These are phyloP conservation scores for Psilocybe cubensis DNA, from an alignment of 768 basidiomycete genomes.

Conservation along the genomic window DNA sequence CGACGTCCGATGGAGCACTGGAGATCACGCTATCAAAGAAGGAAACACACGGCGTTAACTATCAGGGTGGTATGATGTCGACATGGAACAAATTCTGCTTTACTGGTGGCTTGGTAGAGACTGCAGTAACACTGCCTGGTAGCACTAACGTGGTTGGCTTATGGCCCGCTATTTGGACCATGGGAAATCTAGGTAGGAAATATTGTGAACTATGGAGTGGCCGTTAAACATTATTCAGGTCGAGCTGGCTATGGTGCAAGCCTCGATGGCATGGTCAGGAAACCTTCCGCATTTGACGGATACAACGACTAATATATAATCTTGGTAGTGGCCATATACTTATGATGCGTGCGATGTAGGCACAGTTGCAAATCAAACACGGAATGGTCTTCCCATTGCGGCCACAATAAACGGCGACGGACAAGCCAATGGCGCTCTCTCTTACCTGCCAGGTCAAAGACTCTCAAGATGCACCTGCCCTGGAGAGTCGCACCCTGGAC, in stretches of 20 bases:
- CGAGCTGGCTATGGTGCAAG: conserved; percentile 88
- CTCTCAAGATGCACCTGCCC: conserved; percentile 89
- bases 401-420: conserved; percentile 67
- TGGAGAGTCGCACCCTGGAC: conserved; percentile 88
- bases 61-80: conserved; percentile 70
- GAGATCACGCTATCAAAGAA: conserved; percentile 74
- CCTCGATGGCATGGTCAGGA: conserved; percentile 75
- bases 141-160: conserved; percentile 63
- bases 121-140: conserved; percentile 72
- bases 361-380: conserved; percentile 84
- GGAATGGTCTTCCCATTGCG: conserved; percentile 63
- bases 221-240: conserved; percentile 38
- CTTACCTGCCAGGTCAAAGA: conserved; percentile 87
- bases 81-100: conserved; percentile 95
- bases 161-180: conserved; percentile 83
- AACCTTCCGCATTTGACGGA: background rate
- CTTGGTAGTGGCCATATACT: conserved; percentile 74
- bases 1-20: conserved; percentile 74
- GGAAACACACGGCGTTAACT: conserved; percentile 71
- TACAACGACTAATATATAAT: conserved; percentile 7
- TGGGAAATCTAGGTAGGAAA: conserved; percentile 71
- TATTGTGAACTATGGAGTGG: conserved; percentile 5
- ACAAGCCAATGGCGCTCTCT: conserved; percentile 55
- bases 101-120: conserved; percentile 81
- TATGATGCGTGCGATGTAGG: conserved; percentile 93